Conservation (phyloP, 2,329 filamentous ascomycete species). For the Exophiala oligosperma region DNA sequence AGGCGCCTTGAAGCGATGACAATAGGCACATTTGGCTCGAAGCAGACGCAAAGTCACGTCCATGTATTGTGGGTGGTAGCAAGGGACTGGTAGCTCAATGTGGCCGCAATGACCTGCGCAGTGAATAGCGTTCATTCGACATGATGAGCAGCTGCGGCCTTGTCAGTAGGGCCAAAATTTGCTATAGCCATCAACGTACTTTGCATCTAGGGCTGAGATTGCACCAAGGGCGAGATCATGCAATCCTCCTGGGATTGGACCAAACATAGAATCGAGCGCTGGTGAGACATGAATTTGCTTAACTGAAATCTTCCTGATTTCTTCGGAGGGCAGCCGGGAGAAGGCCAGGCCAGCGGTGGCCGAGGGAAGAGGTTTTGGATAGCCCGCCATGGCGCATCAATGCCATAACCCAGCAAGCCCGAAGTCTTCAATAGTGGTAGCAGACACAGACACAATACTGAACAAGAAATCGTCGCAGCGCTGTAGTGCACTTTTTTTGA, state of each 20-base stretch:
- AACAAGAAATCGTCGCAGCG: too few species aligned
- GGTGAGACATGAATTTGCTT: conserved; percentile 90
- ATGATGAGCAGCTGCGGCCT: conserved; percentile 76
- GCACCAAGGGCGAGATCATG: conserved; percentile 91
- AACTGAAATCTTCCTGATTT: conserved; percentile 87
- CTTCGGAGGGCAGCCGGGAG: conserved; percentile 74
- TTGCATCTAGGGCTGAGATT: conserved; percentile 56
- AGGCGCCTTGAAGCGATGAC: conserved; percentile 80
- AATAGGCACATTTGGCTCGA: conserved; percentile 86
- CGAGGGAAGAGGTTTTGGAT: conserved; percentile 75
- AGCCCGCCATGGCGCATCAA: conserved; percentile 41
- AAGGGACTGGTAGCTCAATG: conserved; percentile 87
- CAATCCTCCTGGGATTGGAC: conserved; percentile 84
- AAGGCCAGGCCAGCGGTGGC: conserved; percentile 87
- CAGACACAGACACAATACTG: neutral
- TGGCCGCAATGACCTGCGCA: conserved; percentile 95
- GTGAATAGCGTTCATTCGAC: conserved; percentile 74
- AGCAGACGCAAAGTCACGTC: conserved; percentile 85
- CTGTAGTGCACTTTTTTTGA: neutral
- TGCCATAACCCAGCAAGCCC: conserved; percentile 10
- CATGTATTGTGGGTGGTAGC: conserved; percentile 97
- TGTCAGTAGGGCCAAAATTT: too few species aligned
- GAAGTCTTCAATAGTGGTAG: neutral
- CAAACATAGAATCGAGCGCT: conserved; percentile 90
- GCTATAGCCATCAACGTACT: conserved; percentile 7